Evolutionary conservation across 129 eudicot species (phyloP), one percentile per base, ranked within the genome.

Genomic region (sunflower (Helianthus annuus)): DNA sequence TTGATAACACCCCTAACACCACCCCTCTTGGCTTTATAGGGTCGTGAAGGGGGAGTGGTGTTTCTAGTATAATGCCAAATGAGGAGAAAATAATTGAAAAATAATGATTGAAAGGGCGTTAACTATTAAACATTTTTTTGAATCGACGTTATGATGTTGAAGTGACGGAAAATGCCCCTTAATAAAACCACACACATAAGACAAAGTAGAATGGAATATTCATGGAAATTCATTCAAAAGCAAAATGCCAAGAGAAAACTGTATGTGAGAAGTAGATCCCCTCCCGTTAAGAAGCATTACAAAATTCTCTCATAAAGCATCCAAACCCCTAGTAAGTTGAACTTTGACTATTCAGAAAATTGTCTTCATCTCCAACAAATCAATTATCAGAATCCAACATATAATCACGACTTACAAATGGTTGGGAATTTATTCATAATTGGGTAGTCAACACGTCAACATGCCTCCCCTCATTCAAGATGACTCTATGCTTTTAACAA

Each of bases 401-500:
- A 71, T 8, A 12, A 70, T 44, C 7, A 58, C 48, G 56, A 49
- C 36, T 40, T 57, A 44, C 15, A 19, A 53, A 53, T 16, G 27
- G 44, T 34, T 12, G 51, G 38, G 60, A 75, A 40, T 16, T 68
- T 69, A 76, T 69, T 66, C 49, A 48, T 34, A 49, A 29, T 29
- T 10, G 63, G 40, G 42, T 24, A 34, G 63, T 39, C 63, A 48
- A 60, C 69, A 34, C 32, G 5, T 24, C 27, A 10, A 10, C 46
- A 39, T 76, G 73, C 15, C 17, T 45, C 34, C 57, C 7, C 64
- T 24, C 13, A 27, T 34, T 86, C 81, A 82, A 60, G 88, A 27
- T 3, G 90, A 86, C 83, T 86, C 89, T 29, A 86, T 53, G 78
- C 82, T 84, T 82, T 78, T 80, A 59, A 84, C 90, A 7, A 86